Evolutionary conservation across 140 eudicot genomes (phyloP), one percentile per base, ranked within the genome.

Genomic region (Cichorium intybus): DNA sequence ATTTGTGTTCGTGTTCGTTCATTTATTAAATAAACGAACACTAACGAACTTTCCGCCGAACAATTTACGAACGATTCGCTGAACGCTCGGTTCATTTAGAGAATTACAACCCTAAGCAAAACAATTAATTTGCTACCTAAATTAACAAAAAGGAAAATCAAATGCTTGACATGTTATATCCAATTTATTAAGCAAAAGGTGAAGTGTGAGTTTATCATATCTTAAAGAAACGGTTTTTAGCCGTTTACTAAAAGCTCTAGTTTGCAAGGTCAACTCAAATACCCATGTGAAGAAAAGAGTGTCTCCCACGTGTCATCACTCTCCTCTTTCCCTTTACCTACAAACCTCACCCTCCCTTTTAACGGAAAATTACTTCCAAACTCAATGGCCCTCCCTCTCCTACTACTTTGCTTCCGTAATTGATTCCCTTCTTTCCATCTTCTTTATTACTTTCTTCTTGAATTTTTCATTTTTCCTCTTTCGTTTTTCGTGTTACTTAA

Each of bases 351-450:
- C 49, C 15, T 14, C 28, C 26, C 14, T 11, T 45, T 46, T 43
- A 29, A 64, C 70, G 51, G 34, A 23, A 34, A 46, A 37, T 29
- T 54, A 64, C 55, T 53, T 66, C 72, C 62, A 31, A 64, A 21
- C 75, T 75, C 28, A 50, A 74, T 47, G 85, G 72, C 76, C 74
- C 77, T 78, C 82, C 91, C 24, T 80, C 76, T 76, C 81, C 85
- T 68, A 77, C 87, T 80, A 74, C 79, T 53, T 80, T 71, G 78
- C 87, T 69, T 76, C 76, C 71, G 73, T 52, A 68, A 55, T 68
- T 68, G 56, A 63, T 64, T 52, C 75, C 24, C 79, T 59, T 72
- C 55, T 72, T 54, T 58, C 59, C 73, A 64, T 53, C 78, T 56
- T 67, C 20, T 47, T 35, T 27, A 18, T 68, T 22, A 12, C 24